These are phyloP conservation scores for Phalaenopsis hybrid DNA, from an alignment of 116 monocot genomes.

Conservation along the genomic window DNA sequence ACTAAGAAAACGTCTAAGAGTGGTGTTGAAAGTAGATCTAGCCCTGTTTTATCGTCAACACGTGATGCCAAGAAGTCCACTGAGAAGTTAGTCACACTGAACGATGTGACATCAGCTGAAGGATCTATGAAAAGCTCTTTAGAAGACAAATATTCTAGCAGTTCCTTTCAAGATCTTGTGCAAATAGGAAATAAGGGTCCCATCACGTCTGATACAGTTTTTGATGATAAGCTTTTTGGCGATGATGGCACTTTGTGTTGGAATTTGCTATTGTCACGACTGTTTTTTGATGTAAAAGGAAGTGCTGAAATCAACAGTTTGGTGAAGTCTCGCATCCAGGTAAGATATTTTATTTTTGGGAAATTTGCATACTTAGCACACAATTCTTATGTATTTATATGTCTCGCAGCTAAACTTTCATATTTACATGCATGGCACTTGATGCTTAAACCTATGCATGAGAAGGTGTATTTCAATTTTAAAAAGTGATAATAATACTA, in stretches of 20 bases:
- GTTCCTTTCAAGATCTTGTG: constrained; percentile 38
- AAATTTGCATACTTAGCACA: too few relatives aligned
- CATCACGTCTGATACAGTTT: constrained; percentile 22
- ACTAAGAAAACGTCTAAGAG: constrained; percentile 68
- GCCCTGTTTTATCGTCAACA: constrained; percentile 21
- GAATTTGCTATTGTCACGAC: constrained; percentile 73
- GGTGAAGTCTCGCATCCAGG: constrained; percentile 87
- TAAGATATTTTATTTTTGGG: constrained; percentile 16
- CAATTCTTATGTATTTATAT: too few relatives aligned
- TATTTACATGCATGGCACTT: too few relatives aligned
- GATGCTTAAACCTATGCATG: too few relatives aligned
- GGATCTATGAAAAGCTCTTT: constrained; percentile 27
- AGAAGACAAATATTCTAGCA: constrained; percentile 33
- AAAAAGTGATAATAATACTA: too few relatives aligned
- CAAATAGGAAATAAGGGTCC: constrained; percentile 13
- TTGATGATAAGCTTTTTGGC: constrained; percentile 42
- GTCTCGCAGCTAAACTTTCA: too few relatives aligned
- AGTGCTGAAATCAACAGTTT: constrained; percentile 35
- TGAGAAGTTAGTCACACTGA: constrained; percentile 27
- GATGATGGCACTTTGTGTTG: constrained; percentile 80
- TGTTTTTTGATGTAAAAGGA: constrained; percentile 93
- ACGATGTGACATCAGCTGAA: constrained; percentile 19
- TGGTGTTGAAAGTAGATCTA: constrained; percentile 43
- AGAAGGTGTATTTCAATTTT: too few relatives aligned
- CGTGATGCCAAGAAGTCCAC: constrained; percentile 40